A percentile compares a stretch with the other conserved stretches of the same genome.
phyloP scores from a whole-genome alignment of 23 red algal genomes.

The Agarophyton chilense region DNA sequence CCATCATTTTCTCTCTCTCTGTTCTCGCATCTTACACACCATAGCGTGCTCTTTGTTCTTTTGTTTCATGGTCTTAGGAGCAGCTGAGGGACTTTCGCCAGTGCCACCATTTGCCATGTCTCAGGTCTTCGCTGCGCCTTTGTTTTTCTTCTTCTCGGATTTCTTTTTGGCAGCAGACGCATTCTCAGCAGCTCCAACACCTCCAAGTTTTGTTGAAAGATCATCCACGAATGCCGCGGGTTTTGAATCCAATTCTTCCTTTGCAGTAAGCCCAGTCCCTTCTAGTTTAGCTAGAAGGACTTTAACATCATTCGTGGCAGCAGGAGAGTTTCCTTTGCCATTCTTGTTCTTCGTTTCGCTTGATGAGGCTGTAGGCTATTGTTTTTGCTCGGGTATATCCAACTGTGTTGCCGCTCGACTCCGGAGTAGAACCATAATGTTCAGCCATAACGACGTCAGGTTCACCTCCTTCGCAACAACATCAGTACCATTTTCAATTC shows the following conservation, averaged over 20 bases:
- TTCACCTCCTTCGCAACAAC: slow-evolving; percentile 74
- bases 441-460: slow-evolving; percentile 69
- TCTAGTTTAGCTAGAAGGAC: slow-evolving; percentile 64
- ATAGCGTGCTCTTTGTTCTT: slow-evolving; percentile 95
- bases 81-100: slow-evolving; percentile 17
- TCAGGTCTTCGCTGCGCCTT: slow-evolving; percentile 52
- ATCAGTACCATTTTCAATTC: no score
- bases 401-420: background rate
- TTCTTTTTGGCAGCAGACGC: slow-evolving; percentile 79
- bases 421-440: slow-evolving; percentile 14
- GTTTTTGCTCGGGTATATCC: slow-evolving; percentile 45
- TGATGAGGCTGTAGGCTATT: background rate
- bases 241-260: background rate
- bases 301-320: slow-evolving; percentile 54
- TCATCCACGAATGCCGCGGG: slow-evolving; percentile 1
- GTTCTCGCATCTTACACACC: slow-evolving; percentile 83
- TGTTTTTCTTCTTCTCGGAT: slow-evolving; percentile 92
- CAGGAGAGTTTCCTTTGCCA: slow-evolving; percentile 10
- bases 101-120: slow-evolving; percentile 44
- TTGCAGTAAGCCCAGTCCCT: background rate
- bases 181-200: slow-evolving; percentile 2
- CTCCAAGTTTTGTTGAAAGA: slow-evolving; percentile 37
- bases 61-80: slow-evolving; percentile 33
- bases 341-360: slow-evolving; percentile 80
- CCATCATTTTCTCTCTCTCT: slow-evolving; percentile 52